Percentiles rank a stretch among this genome's conserved stretches.
Evolutionary conservation across 129 eudicot species (phyloP).

Genomic region (Saposhnikovia divaricata): DNA sequence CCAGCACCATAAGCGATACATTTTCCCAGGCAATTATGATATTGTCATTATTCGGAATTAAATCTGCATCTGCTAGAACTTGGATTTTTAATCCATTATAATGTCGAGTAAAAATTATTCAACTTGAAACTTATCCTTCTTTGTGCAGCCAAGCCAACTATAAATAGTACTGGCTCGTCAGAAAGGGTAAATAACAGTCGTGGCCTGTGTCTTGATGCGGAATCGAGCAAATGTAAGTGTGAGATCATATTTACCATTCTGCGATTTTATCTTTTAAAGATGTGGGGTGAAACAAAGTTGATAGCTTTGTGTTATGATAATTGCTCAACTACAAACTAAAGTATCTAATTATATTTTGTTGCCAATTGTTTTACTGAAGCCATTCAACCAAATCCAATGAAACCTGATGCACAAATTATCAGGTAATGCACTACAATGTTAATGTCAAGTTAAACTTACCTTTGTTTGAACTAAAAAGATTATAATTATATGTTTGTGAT

Average conservation of each 20-base stretch:
- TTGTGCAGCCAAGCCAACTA: slow-evolving; percentile 7
- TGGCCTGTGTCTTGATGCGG: slow-evolving; percentile 5
- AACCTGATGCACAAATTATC: slow-evolving; percentile 16
- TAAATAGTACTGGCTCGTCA: slow-evolving; percentile 1
- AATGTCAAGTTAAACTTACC: slow-evolving; percentile 4
- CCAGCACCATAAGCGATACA: slow-evolving; percentile 56
- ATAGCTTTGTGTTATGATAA: neutral
- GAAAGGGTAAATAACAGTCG: neutral
- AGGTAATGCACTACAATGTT: slow-evolving; percentile 29
- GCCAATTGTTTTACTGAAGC: slow-evolving; percentile 22
- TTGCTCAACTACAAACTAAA: neutral
- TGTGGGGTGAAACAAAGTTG: neutral
- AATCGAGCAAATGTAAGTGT: slow-evolving; percentile 14
- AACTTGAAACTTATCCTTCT: neutral
- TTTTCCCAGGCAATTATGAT: slow-evolving; percentile 39
- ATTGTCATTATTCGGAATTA: neutral
- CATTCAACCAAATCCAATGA: slow-evolving; percentile 18
- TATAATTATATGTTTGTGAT: neutral
- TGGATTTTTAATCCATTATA: neutral
- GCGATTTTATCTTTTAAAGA: neutral
- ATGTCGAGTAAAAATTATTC: neutral
- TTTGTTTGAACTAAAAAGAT: neutral
- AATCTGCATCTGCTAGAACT: neutral
- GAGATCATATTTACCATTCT: slow-evolving; percentile 11
- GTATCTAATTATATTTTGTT: neutral